phyloP scores from a whole-genome alignment of 306 rosid genomes.

The Trifolium pratense region DNA sequence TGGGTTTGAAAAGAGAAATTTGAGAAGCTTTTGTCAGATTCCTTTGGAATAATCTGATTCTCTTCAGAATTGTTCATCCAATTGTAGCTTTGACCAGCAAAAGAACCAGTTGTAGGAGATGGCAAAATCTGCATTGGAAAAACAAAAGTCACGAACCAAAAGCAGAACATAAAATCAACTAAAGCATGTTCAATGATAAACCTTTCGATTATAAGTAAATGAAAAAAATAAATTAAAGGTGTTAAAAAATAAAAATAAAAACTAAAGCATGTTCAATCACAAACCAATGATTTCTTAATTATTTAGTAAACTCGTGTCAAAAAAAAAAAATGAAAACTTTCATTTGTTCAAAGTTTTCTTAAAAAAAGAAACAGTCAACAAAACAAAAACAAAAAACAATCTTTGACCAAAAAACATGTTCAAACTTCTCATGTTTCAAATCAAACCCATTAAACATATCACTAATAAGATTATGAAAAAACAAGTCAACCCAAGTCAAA shows the following conservation, averaged over 20 bases:
- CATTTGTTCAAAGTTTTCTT: neutral
- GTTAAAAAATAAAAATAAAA: no score
- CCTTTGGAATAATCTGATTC: conserved; percentile 54
- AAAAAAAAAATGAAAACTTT: neutral
- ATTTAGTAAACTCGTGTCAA: conserved; percentile 31
- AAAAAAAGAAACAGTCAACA: neutral
- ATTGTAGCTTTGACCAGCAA: conserved; percentile 60
- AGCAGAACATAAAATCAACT: neutral
- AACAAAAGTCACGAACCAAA: conserved; percentile 14
- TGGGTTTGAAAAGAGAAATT: conserved; percentile 82
- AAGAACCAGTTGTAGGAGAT: conserved; percentile 90
- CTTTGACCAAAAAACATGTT: neutral
- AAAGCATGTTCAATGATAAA: neutral
- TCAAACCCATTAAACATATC: conserved; percentile 25
- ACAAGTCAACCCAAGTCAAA: conserved; percentile 33
- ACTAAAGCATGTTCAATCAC: neutral
- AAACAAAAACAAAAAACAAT: neutral
- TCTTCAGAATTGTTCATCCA: conserved; percentile 64
- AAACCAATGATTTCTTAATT: conserved; percentile 17
- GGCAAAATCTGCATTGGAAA: conserved; percentile 60
- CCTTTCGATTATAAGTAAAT: neutral
- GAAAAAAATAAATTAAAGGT: neutral
- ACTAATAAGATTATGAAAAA: neutral
- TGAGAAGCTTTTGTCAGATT: conserved; percentile 5
- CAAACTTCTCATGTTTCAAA: neutral